phyloP scores from a whole-genome alignment of 371 early-diverging fungal genomes.

The Syncephalastrum racemosum region DNA sequence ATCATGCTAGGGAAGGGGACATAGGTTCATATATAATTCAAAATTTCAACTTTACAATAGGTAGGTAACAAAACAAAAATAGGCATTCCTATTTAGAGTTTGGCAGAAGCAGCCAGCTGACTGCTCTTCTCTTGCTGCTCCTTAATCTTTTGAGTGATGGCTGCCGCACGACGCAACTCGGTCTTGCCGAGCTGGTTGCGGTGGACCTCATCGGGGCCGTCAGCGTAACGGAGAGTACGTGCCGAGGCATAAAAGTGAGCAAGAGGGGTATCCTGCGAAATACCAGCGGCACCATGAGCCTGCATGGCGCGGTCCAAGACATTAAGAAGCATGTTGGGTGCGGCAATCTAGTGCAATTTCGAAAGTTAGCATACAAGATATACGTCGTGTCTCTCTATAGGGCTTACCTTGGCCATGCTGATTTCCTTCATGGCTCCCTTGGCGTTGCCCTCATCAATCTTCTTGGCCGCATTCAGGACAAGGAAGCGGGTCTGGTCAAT shows the following conservation, averaged over 20 bases:
- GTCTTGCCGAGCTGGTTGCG: slow-evolving; percentile 43
- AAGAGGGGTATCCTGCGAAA: slow-evolving; percentile 84
- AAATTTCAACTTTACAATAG: too few species aligned
- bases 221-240: slow-evolving; percentile 90
- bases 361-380: neutral
- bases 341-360: slow-evolving; percentile 41
- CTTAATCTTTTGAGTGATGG: slow-evolving; percentile 27
- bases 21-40: too few species aligned
- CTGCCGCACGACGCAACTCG: slow-evolving; percentile 48
- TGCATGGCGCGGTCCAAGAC: slow-evolving; percentile 91
- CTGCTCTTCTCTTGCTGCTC: slow-evolving; percentile 36
- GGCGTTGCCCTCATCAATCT: slow-evolving; percentile 84
- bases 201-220: slow-evolving; percentile 62
- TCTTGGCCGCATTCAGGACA: slow-evolving; percentile 87
- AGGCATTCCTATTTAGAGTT: slow-evolving; percentile 7
- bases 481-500: slow-evolving; percentile 89
- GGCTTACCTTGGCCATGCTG: slow-evolving; percentile 88
- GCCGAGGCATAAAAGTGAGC: slow-evolving; percentile 83
- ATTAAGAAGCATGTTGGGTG: slow-evolving; percentile 73
- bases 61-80: too few species aligned
- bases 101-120: slow-evolving; percentile 9
- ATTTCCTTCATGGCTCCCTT: slow-evolving; percentile 91
- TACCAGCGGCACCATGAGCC: slow-evolving; percentile 88
- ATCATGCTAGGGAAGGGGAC: too few species aligned
- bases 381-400: slow-evolving; percentile 1